Base-by-base conservation (phyloP, 768 basidiomycete genomes). In the Suillus ampliporus region DNA sequence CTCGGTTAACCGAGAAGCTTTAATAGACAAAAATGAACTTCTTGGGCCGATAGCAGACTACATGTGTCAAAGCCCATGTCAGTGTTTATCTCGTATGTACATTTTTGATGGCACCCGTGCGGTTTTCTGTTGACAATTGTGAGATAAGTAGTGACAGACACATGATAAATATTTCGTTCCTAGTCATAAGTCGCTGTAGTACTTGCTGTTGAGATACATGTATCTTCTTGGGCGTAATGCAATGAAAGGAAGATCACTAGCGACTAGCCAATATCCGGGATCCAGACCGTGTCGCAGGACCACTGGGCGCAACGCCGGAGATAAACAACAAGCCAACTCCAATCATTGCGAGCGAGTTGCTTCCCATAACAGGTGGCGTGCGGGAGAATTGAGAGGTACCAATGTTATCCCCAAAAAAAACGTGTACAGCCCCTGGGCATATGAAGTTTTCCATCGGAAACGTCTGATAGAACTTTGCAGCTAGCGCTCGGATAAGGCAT, bases 371-470 rank as follows among this genome's bases (percentile, higher is more conserved):
- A 48, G 23, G 65, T 63, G 34, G 21, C 54, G 19, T 34, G 31
- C 26, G 61, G 63, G 52, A 31, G 62, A 63, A 67, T 10, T n/a
- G 60, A 56, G 21, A 58, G 57, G 58, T 44, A 21, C 60, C 54
- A 43, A 54, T 38, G 50, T 15, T 50, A 0, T 9, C 17, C 37
- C 53, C 5, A 15, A 54, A 54, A 38, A 54, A 54, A 26, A 54
- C 35, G 53, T 54, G 53, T 54, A 56, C 54, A 23, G 54, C 54
- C 54, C 15, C 53, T 40, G 26, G 21, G 17, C 3, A 40, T 56
- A 56, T 56, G 50, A 38, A 26, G 38, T 26, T 58, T 76, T 73
- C 73, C 65, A 76, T 68, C 66, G 66, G 73, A 75, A 74, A 59
- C 59, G 59, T 76, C 73, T 74, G 74, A 73, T 67, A 28, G 54